Base-by-base conservation (phyloP, 169 alveolate genomes). In the Plasmodium knowlesi region DNA sequence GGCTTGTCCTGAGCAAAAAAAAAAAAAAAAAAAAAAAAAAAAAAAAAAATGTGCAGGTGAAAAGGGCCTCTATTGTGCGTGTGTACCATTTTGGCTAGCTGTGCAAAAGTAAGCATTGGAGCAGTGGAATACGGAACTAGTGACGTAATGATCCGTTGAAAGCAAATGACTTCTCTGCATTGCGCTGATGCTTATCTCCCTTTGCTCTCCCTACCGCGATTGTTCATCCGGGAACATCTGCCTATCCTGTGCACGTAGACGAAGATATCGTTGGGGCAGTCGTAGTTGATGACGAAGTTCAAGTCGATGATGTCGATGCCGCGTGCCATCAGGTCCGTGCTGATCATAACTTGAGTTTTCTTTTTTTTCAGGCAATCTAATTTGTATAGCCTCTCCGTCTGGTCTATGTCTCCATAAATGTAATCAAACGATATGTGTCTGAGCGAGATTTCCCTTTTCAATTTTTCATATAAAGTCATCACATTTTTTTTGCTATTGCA, bases 281-380 rank as follows among this genome's bases (percentile, higher is more conserved):
- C 99, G 96, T 99, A 99, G 98, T 99, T 99, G 96, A 99, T 98
- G 80, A 99, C 99, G 74, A 99, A 97, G 6, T 98, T 96, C 94
- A 99, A 99, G 96, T 98, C 98, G 92, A 99, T 99, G 54, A 99
- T 99, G 95, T 99, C 99, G 72, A 99, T 98, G 82, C 99, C 99
- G 86, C 99, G 97, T 14, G 99, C 99, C 93, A 99, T 96, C 89
- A 99, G 97, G 96, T 99, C 99, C 39, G 99, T 99, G 67, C 99
- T 98, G 94, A 99, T 98, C 89, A 99, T 96, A 61, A 99, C 99
- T 95, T 99, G 99, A 83, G 99, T 97, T 34, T 99, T 97, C 34
- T 99, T 99, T 37, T 99, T 97, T 92, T 99, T 98, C 98, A 99
- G 98, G 94, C 98, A 99, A 83, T 99, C 98, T 99, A 99, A 98